Evolutionary conservation across 2,329 filamentous ascomycete genomes (phyloP).

Genomic region (Colletotrichum endophyticum): DNA sequence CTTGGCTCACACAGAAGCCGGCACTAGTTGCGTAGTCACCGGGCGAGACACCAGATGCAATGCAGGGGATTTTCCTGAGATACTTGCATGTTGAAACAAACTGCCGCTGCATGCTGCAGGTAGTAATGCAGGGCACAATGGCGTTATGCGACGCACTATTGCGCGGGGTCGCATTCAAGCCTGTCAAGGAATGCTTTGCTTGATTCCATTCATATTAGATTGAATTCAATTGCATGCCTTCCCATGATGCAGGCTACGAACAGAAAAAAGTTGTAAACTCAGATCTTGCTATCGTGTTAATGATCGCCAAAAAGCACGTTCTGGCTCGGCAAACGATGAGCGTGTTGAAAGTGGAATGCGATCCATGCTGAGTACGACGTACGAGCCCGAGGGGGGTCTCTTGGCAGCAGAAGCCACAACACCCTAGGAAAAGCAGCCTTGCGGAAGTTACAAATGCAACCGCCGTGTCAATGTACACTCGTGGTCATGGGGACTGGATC

Average conservation of each 20-base stretch:
- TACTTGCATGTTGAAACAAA: background rate
- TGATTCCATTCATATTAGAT: background rate
- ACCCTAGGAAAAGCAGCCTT: background rate
- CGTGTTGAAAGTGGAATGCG: background rate
- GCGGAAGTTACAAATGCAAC: background rate
- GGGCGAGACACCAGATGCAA: background rate
- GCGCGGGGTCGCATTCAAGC: background rate
- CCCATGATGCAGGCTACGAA: background rate
- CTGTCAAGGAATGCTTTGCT: background rate
- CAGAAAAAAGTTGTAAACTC: too few species aligned
- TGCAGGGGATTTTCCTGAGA: background rate
- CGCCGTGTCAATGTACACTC: background rate
- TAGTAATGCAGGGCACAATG: background rate
- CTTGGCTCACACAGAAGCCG: background rate
- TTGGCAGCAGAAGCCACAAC: background rate
- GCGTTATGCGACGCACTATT: background rate
- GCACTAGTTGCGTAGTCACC: background rate
- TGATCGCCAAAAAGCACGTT: background rate
- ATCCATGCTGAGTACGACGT: background rate
- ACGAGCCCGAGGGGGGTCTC: background rate
- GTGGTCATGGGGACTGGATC: background rate
- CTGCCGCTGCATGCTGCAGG: background rate
- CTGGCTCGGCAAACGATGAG: background rate
- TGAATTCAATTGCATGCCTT: too few species aligned
- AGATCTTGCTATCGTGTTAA: background rate